A percentile compares a stretch with the other conserved stretches of the same genome.
phyloP scores from a whole-genome alignment of 805 yeast species.

The Starmerella bacillaris region DNA sequence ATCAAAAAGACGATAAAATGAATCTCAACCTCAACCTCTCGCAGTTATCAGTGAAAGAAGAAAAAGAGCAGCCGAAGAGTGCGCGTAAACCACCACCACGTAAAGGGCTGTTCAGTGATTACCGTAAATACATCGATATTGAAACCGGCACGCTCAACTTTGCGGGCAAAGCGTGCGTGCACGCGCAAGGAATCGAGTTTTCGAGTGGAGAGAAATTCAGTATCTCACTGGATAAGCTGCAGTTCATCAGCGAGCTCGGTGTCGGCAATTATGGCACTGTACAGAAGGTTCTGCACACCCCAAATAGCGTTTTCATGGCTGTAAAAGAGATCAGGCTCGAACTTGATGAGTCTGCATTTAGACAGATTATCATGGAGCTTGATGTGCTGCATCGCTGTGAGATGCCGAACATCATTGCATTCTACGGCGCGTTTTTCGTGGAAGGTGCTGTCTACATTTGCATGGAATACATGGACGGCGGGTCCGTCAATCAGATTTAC shows the following conservation, averaged over 20 bases:
- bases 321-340: conserved; percentile 93
- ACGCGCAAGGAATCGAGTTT: conserved; percentile 82
- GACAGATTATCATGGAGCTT: conserved; percentile 89
- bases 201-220: conserved; percentile 73
- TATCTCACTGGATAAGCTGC: conserved; percentile 68
- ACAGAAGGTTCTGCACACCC: conserved; percentile 78
- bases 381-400: conserved; percentile 84
- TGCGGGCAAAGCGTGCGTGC: conserved; percentile 81
- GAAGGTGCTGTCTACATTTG: conserved; percentile 98
- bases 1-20: neutral
- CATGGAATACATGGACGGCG: conserved; percentile 96
- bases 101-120: conserved; percentile 46
- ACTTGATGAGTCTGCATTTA: conserved; percentile 79
- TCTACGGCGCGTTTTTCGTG: conserved; percentile 91
- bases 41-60: neutral
- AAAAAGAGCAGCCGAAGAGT: neutral
- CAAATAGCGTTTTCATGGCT: conserved; percentile 85
- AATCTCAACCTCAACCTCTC: neutral
- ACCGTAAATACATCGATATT: conserved; percentile 74
- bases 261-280: conserved; percentile 95
- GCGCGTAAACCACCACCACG: neutral
- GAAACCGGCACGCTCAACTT: conserved; percentile 83
- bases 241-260: conserved; percentile 61
- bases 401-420: conserved; percentile 82
- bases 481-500: conserved; percentile 75